These are phyloP conservation scores for Baeospora myosura DNA, from an alignment of 1,284 basidiomycete species.

Conservation along the genomic window DNA sequence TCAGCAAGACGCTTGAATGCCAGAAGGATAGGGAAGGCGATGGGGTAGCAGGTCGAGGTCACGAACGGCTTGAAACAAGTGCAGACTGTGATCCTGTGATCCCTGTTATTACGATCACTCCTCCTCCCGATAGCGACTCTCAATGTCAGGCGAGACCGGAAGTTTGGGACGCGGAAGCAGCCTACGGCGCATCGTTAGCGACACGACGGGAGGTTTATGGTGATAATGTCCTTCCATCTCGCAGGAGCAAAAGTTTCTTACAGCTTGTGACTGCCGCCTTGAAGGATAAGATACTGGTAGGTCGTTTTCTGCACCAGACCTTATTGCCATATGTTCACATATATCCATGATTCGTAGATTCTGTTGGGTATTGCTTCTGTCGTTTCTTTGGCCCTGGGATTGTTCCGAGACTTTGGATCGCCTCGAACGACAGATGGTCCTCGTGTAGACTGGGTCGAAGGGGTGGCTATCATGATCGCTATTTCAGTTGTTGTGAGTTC, in stretches of 20 bases:
- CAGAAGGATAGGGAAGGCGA: constrained; percentile 13
- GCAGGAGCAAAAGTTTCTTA: constrained; percentile 74
- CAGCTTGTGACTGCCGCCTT: constrained; percentile 90
- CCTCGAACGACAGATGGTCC: constrained; percentile 51
- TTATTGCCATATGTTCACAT: constrained; percentile 3
- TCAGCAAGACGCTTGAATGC: constrained; percentile 17
- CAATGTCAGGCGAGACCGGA: constrained; percentile 11
- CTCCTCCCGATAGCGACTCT: constrained; percentile 27
- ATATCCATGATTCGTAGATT: constrained; percentile 58
- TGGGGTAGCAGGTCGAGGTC: constrained; percentile 27
- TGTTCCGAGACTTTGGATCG: constrained; percentile 90
- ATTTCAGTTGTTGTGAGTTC: constrained; percentile 70
- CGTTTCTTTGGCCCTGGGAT: constrained; percentile 87
- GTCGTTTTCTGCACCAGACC: constrained; percentile 22
- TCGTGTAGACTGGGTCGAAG: constrained; percentile 94
- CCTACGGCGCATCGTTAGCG: constrained; percentile 49
- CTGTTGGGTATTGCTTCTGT: constrained; percentile 87
- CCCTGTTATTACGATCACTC: constrained; percentile 38
- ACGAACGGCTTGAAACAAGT: constrained; percentile 27
- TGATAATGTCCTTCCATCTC: constrained; percentile 72
- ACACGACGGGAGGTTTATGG: constrained; percentile 77
- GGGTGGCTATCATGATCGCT: constrained; percentile 93
- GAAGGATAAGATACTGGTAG: constrained; percentile 90
- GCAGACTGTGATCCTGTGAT: too few species aligned
- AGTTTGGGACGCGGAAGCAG: constrained; percentile 26